These are phyloP conservation scores for Fraxinus quadrangulata DNA, from an alignment of 257 asterid genomes.

Conservation along the genomic window DNA sequence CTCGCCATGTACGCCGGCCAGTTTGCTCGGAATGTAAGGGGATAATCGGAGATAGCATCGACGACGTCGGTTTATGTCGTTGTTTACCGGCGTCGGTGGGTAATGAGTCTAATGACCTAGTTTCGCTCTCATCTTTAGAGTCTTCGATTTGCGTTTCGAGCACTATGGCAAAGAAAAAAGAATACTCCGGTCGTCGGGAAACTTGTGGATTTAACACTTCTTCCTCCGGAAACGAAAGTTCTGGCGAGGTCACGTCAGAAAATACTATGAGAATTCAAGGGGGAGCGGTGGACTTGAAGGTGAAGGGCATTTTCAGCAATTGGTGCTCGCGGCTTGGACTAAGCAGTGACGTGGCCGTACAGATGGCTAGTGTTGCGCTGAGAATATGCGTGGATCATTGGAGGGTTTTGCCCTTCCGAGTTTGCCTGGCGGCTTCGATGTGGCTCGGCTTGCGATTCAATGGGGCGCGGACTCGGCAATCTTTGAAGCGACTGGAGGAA, in stretches of 20 bases:
- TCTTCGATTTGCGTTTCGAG: slow-evolving; percentile 45
- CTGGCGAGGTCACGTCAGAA: not conserved
- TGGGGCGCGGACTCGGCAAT: slow-evolving; percentile 21
- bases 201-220: slow-evolving; percentile 16
- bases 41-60: slow-evolving; percentile 24
- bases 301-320: slow-evolving; percentile 43
- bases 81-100: slow-evolving; percentile 5
- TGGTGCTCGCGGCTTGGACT: slow-evolving; percentile 56
- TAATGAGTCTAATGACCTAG: slow-evolving; percentile 16
- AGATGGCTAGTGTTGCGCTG: slow-evolving; percentile 38
- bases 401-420: slow-evolving; percentile 50
- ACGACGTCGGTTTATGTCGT: slow-evolving; percentile 26
- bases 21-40: slow-evolving; percentile 37
- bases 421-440: slow-evolving; percentile 56
- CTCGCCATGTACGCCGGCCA: slow-evolving; percentile 57
- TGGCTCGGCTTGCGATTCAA: slow-evolving; percentile 54
- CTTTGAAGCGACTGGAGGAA: slow-evolving; percentile 45
- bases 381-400: slow-evolving; percentile 36
- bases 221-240: not conserved
- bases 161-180: slow-evolving; percentile 35
- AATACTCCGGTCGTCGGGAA: slow-evolving; percentile 12
- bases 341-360: slow-evolving; percentile 24
- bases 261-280: slow-evolving; percentile 15
- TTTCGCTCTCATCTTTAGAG: slow-evolving; percentile 27
- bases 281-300: slow-evolving; percentile 8